Percentiles rank a stretch among this genome's conserved stretches.
Evolutionary conservation across 2,329 filamentous ascomycete species (phyloP).

Genomic region (Penicillium sp.): DNA sequence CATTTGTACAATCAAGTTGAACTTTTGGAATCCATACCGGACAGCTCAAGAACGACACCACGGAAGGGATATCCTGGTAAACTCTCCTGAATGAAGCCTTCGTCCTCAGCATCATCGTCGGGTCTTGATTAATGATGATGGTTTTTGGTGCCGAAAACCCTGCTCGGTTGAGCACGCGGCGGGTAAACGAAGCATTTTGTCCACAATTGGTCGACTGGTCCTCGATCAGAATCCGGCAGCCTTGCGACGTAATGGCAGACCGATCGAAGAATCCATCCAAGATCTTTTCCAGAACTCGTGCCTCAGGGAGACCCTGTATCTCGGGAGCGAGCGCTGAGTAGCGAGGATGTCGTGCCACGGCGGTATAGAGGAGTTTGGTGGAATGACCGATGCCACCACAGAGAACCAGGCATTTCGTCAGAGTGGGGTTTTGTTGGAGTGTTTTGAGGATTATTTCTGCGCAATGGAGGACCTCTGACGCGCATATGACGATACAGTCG

Average conservation of each 20-base stretch:
- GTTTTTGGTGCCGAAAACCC: conserved; percentile 25
- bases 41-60: conserved; percentile 28
- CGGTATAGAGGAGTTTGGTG: conserved; percentile 46
- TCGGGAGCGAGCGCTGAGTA: conserved; percentile 32
- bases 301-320: conserved; percentile 42
- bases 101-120: conserved; percentile 49
- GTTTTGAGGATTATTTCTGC: conserved; percentile 39
- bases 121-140: conserved; percentile 47
- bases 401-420: conserved; percentile 42
- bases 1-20: background rate
- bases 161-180: conserved; percentile 36
- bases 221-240: conserved; percentile 43
- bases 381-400: conserved; percentile 52
- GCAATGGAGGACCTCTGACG: conserved; percentile 40
- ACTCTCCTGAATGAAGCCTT: conserved; percentile 44
- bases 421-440: conserved; percentile 30
- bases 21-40: conserved; percentile 24
- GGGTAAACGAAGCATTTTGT: conserved; percentile 44
- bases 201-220: conserved; percentile 51
- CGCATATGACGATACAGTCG: conserved; percentile 45
- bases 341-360: conserved; percentile 35
- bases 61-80: conserved; percentile 28
- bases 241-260: conserved; percentile 21
- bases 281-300: conserved; percentile 42
- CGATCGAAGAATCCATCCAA: conserved; percentile 29